Evolutionary conservation across 768 basidiomycete genomes (phyloP).

Genomic region (Suillus fuscotomentosus): DNA sequence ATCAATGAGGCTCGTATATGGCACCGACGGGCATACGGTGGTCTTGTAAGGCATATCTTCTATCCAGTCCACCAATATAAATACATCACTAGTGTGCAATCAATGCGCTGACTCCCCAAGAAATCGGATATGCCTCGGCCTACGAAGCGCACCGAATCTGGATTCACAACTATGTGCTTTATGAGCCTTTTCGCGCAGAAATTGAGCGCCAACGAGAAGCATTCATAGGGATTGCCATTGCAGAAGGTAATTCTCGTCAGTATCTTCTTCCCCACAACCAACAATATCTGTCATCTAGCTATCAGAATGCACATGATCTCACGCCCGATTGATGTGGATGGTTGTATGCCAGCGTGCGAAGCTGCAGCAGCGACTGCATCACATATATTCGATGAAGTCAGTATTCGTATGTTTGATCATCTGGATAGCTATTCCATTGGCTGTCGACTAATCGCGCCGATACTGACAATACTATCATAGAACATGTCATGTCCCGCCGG

Average conservation of each 20-base stretch:
- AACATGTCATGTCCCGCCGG: neutral
- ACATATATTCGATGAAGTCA: slow-evolving; percentile 54
- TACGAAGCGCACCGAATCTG: slow-evolving; percentile 74
- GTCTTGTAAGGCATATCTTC: slow-evolving; percentile 40
- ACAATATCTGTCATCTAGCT: slow-evolving; percentile 36
- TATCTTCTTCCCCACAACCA: neutral
- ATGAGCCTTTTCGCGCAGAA: slow-evolving; percentile 56
- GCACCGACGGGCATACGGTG: slow-evolving; percentile 68
- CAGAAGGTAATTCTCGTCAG: slow-evolving; percentile 50
- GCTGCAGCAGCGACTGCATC: slow-evolving; percentile 68
- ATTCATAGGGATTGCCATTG: slow-evolving; percentile 65
- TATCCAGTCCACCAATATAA: neutral
- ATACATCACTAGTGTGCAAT: slow-evolving; percentile 42
- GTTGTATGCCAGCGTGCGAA: slow-evolving; percentile 54
- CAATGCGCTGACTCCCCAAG: slow-evolving; percentile 51
- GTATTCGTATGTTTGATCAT: slow-evolving; percentile 9
- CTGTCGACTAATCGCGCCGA: neutral
- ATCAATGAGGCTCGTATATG: slow-evolving; percentile 60
- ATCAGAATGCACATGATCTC: slow-evolving; percentile 53
- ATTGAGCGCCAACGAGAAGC: slow-evolving; percentile 63
- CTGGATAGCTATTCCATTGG: neutral
- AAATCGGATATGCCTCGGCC: slow-evolving; percentile 75
- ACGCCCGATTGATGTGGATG: slow-evolving; percentile 43
- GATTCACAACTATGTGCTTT: slow-evolving; percentile 55
- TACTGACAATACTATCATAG: neutral